Base-by-base conservation (phyloP, 768 basidiomycete genomes). In the Xanthoconium stramineum region DNA sequence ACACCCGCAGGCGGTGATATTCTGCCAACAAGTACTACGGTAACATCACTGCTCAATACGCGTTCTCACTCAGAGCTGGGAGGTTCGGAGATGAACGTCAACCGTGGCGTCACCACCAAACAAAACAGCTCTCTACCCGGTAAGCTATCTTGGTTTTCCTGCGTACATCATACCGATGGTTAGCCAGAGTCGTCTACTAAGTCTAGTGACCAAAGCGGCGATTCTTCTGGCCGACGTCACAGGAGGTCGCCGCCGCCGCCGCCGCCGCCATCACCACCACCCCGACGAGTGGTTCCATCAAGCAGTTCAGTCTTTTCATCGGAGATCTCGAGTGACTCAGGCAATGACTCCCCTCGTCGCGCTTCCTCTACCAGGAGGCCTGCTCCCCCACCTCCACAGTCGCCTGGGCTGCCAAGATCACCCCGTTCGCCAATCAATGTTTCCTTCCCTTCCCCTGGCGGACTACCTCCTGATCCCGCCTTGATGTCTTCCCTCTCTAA, bases 281-380 rank as follows among this genome's bases (percentile, higher is more conserved):
- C 32, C 13, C 45, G 33, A 20, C 46, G 46, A 33, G 6, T 20
- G 12, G 7, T 12, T 11, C 32, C 19, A 12, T 42, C 42, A 13
- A 33, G 3, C 15, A 2, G 30, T 38, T 30, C 47, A 7, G 13
- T 2, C 14, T 4, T 30, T 24, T 28, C 3, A 14, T 43, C 33
- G 15, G 54, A 45, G 30, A 19, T 19, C 6, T 29, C 33, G 20
- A 42, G 46, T 13, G 14, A 17, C 43, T 14, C 20, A 11, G 17
- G 5, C 7, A 29, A 17, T 17, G 13, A n/a, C 19, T 37, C 43
- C 12, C 13, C 30, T 40, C 46, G 39, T 28, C 45, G 37, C 6
- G 46, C 62, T 33, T 20, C 0, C 14, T 39, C 62, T 14, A 8
- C 33, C 36, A 61, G 59, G n/a, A 36, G 52, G 32, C 50, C 55